Conservation (phyloP, 106 monocot genomes). For the Allium cepa region DNA sequence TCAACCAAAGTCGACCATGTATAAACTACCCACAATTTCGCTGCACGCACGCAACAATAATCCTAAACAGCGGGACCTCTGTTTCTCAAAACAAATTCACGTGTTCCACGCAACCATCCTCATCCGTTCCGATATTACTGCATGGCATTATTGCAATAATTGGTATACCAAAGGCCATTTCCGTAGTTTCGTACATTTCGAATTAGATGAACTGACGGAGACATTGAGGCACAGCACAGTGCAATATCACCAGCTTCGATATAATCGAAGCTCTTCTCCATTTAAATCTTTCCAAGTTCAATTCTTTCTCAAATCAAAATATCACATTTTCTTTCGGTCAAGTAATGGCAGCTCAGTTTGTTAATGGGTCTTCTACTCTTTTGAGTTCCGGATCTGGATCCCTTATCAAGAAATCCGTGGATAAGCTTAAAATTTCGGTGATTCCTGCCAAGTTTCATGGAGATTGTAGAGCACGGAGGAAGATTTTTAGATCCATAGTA, state of each 20-base stretch:
- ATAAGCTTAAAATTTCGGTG: slow-evolving; percentile 5
- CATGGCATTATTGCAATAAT: too few species aligned
- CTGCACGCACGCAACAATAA: too few species aligned
- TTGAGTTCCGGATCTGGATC: slow-evolving; percentile 5
- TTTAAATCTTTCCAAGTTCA: background rate
- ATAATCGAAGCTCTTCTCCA: slow-evolving; percentile 2
- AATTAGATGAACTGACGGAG: slow-evolving; percentile 1
- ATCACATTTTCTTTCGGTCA: background rate
- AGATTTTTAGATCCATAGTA: too few species aligned
- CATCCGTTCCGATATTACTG: too few species aligned
- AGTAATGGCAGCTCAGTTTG: background rate
- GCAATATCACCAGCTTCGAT: slow-evolving; percentile 1
- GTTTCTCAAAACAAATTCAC: too few species aligned
- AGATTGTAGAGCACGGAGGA: too few species aligned
- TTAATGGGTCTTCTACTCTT: slow-evolving; percentile 5
- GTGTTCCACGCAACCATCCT: too few species aligned
- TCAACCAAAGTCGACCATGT: too few species aligned
- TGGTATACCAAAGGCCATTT: too few species aligned
- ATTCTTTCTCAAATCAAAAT: background rate
- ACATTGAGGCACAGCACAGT: background rate
- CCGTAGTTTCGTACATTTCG: too few species aligned
- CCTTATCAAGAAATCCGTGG: background rate
- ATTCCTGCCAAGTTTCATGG: slow-evolving; percentile 3
- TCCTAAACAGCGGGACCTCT: too few species aligned
- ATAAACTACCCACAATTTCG: too few species aligned